Conservation (phyloP, 768 basidiomycete genomes). For the Serendipita sp. region DNA sequence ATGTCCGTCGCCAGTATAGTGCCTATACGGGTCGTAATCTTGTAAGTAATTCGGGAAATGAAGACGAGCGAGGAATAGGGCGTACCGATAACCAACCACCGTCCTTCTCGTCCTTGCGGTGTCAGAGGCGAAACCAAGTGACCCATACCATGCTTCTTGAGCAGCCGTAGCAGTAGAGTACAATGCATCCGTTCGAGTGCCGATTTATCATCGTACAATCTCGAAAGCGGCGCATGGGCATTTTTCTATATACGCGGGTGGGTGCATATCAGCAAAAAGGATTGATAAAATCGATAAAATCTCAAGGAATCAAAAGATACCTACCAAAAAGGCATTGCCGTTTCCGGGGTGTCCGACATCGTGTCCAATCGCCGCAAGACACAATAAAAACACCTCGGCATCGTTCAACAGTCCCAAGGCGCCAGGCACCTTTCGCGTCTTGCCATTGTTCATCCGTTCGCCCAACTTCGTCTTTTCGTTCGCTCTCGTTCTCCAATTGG, state of each 20-base stretch:
- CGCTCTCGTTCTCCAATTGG: constrained; percentile 10
- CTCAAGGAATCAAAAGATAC: constrained; percentile 16
- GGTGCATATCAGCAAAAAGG: no score
- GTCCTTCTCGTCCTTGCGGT: constrained; percentile 1
- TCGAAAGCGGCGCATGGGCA: constrained; percentile 73
- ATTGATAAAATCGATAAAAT: background rate
- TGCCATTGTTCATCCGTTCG: background rate
- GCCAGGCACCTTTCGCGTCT: constrained; percentile 10
- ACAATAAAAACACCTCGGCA: constrained; percentile 68
- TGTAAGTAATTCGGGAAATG: background rate
- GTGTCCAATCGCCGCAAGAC: constrained; percentile 89
- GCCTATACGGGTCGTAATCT: background rate
- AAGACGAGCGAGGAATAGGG: background rate
- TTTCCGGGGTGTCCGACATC: constrained; percentile 96
- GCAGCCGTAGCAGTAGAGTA: constrained; percentile 58
- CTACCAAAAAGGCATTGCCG: constrained; percentile 84
- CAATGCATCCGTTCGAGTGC: constrained; percentile 89
- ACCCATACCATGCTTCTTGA: constrained; percentile 65
- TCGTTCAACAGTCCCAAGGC: constrained; percentile 25
- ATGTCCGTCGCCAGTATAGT: constrained; percentile 91
- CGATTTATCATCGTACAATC: constrained; percentile 77
- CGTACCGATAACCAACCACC: constrained; percentile 7
- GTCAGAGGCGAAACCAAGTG: constrained; percentile 14
- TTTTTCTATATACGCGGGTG: constrained; percentile 50
- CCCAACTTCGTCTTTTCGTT: constrained; percentile 11